Percentiles rank a stretch among this genome's conserved stretches.
Conservation (phyloP, 805 yeast genomes). For the Starmerella vitae region DNA sequence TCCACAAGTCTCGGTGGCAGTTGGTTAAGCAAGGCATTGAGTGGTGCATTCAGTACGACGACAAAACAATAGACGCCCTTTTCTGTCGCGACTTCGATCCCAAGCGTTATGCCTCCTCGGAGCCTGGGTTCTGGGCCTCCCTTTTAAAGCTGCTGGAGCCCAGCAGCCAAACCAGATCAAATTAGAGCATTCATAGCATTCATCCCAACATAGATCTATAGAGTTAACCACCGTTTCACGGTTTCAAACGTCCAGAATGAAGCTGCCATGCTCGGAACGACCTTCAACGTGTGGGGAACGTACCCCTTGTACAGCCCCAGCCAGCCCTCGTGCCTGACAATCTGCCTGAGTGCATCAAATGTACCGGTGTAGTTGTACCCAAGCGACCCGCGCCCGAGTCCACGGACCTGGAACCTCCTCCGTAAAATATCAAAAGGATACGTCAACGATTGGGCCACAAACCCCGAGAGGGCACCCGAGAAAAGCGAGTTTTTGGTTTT, state of each 20-base stretch:
- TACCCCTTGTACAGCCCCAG: slow-evolving; percentile 57
- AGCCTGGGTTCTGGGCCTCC: neutral
- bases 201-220: neutral
- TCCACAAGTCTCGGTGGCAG: slow-evolving; percentile 8
- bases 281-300: slow-evolving; percentile 67
- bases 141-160: slow-evolving; percentile 6
- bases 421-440: slow-evolving; percentile 86
- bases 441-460: slow-evolving; percentile 76
- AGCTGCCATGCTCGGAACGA: slow-evolving; percentile 90
- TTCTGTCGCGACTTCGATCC: slow-evolving; percentile 22
- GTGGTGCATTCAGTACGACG: slow-evolving; percentile 23
- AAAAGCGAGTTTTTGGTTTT: slow-evolving; percentile 39
- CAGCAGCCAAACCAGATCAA: slow-evolving; percentile 17
- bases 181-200: slow-evolving; percentile 7
- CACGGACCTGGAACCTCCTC: slow-evolving; percentile 79
- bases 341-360: slow-evolving; percentile 55
- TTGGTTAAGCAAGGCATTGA: slow-evolving; percentile 9
- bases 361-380: slow-evolving; percentile 77
- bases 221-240: slow-evolving; percentile 32
- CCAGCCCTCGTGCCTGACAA: slow-evolving; percentile 63
- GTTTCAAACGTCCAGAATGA: slow-evolving; percentile 84
- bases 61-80: slow-evolving; percentile 28
- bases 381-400: slow-evolving; percentile 48
- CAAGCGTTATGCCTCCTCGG: neutral
- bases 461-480: slow-evolving; percentile 80